Conservation (phyloP, 2,329 filamentous ascomycete species). For the Pseudogymnoascus verrucosus region DNA sequence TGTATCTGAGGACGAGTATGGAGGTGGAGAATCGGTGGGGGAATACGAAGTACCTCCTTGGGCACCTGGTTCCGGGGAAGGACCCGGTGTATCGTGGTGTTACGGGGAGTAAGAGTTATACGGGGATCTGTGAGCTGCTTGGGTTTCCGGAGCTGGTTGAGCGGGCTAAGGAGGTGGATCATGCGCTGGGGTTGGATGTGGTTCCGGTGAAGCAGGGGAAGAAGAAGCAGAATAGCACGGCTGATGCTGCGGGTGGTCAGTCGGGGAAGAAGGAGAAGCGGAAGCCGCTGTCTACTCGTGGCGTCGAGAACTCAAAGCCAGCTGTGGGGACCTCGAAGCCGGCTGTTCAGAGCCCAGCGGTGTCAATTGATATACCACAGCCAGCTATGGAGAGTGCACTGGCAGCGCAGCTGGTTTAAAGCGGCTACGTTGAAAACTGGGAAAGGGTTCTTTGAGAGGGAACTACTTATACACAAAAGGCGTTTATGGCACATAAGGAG, state of each 20-base stretch:
- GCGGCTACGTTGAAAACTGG: background rate
- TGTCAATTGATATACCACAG: background rate
- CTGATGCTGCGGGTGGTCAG: slow-evolving; percentile 12
- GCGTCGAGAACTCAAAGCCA: slow-evolving; percentile 7
- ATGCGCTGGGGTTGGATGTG: slow-evolving; percentile 11
- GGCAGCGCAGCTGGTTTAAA: background rate
- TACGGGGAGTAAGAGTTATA: slow-evolving; percentile 62
- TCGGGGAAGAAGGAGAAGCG: slow-evolving; percentile 13
- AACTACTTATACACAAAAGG: background rate
- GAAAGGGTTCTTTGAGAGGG: background rate
- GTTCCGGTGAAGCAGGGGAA: slow-evolving; percentile 16
- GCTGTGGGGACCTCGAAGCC: background rate
- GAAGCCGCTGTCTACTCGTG: slow-evolving; percentile 7
- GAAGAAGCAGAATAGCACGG: slow-evolving; percentile 29
- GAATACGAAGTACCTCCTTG: slow-evolving; percentile 88
- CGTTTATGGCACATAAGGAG: background rate
- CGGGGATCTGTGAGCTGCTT: slow-evolving; percentile 57
- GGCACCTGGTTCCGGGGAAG: slow-evolving; percentile 80
- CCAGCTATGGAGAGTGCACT: background rate
- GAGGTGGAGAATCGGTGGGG: slow-evolving; percentile 78
- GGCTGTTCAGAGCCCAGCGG: background rate
- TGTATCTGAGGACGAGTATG: slow-evolving; percentile 66
- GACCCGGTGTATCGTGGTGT: slow-evolving; percentile 53
- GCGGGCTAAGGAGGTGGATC: slow-evolving; percentile 57
- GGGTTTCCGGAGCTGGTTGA: slow-evolving; percentile 55